phyloP scores from a whole-genome alignment of 2,329 filamentous ascomycete genomes.

The Pseudopyricularia javanii region DNA sequence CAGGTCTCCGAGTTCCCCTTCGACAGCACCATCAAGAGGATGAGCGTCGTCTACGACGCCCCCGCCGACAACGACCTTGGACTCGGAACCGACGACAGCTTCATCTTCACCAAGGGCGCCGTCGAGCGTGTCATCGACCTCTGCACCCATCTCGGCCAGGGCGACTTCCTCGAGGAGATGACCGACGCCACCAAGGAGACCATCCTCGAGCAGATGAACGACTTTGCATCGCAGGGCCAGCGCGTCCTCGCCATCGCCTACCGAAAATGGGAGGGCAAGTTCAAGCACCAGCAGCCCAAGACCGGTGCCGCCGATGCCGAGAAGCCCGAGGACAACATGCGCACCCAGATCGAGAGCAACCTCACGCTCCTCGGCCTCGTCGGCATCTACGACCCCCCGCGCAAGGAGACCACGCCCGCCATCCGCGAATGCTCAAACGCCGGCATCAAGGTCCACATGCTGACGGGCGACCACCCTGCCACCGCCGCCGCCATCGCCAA shows the following conservation, averaged over 20 bases:
- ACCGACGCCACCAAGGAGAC: slow-evolving; percentile 36
- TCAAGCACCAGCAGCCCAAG: slow-evolving; percentile 13
- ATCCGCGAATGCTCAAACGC: slow-evolving; percentile 60
- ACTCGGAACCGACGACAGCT: slow-evolving; percentile 27
- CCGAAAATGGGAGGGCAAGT: slow-evolving; percentile 42
- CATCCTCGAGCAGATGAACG: slow-evolving; percentile 42
- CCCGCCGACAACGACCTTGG: slow-evolving; percentile 25
- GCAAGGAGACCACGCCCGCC: slow-evolving; percentile 63
- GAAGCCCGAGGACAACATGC: slow-evolving; percentile 10
- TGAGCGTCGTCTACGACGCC: slow-evolving; percentile 60
- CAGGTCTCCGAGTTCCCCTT: slow-evolving; percentile 65
- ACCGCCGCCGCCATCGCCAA: slow-evolving; percentile 68
- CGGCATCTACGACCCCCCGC: slow-evolving; percentile 78
- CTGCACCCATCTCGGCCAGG: slow-evolving; percentile 32
- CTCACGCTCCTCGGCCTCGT: slow-evolving; percentile 70
- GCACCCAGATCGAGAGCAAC: slow-evolving; percentile 42
- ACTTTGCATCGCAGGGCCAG: slow-evolving; percentile 55
- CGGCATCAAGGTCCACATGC: slow-evolving; percentile 72
- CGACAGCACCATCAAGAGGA: slow-evolving; percentile 65
- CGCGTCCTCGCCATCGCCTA: slow-evolving; percentile 62
- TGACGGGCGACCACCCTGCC: slow-evolving; percentile 70
- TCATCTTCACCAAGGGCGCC: slow-evolving; percentile 51
- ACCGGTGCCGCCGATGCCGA: slow-evolving; percentile 5
- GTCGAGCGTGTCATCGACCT: slow-evolving; percentile 49
- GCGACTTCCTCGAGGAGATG: slow-evolving; percentile 28